Base-by-base conservation (phyloP, 164 flowering plant genomes). In the Echeveria elegans region DNA sequence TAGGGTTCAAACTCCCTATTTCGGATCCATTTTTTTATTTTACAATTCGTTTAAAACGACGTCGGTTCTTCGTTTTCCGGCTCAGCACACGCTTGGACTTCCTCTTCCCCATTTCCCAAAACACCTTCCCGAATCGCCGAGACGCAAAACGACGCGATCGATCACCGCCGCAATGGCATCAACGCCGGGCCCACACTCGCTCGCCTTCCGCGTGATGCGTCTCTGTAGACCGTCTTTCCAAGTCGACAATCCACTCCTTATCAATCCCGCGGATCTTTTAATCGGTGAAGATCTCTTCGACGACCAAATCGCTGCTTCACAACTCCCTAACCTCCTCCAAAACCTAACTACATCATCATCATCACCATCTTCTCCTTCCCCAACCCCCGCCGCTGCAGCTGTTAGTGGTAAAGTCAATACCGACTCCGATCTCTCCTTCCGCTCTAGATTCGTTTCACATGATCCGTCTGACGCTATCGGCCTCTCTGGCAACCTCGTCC, bases 171-270 rank as follows among this genome's bases (percentile, higher is more conserved):
- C 58, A 56, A 56, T 56, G 61, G 61, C 61, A 7, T 16, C 77
- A 56, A 70, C 75, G 23, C 72, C 47, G 62, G 88, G 85, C 50
- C 65, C 88, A 23, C 99, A 94, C 74, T 89, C 97, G 1, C 75
- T 94, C 50, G 95, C 99, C 11, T 94, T 94, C 82, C 72, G 98
- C 50, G 98, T 94, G 65, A 94, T 94, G 99, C 64, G 99, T 38
- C 80, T 94, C 16, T 94, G 97, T 80, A 73, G 86, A 29, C 99
- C 99, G 0, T 86, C 97, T 0, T 83, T 91, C 71, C 87, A 89
- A 64, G 79, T 86, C 16, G 95, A 88, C 70, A 70, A 75, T 45
- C 88, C 95, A 2, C 90, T 94, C 72, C 87, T 75, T 26, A 50
- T 89, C 69, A 88, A 89, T 73, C 92, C 89, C 43, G 59, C 81